Percentiles rank a stretch among this genome's conserved stretches.
phyloP scores from a whole-genome alignment of 1,139 yeast species.

The Pneumocystis canis region DNA sequence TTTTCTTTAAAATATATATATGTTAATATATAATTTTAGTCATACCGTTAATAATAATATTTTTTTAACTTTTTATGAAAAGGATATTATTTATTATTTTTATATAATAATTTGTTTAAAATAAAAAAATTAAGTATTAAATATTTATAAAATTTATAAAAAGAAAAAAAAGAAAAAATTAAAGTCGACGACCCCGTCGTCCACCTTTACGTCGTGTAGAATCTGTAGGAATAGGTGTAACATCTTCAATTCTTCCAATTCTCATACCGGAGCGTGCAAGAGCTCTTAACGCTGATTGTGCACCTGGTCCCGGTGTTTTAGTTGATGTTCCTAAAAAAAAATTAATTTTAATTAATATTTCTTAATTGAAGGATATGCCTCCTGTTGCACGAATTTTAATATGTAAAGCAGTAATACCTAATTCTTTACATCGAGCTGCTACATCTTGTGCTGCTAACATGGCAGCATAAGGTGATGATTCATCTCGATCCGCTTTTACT shows the following conservation, averaged over 20 bases:
- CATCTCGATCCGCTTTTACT: conserved; percentile 99
- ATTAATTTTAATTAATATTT: no score
- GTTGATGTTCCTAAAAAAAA: conserved; percentile 47
- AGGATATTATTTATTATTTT: no score
- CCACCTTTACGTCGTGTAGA: conserved; percentile 99
- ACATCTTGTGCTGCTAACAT: conserved; percentile 99
- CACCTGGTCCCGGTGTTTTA: conserved; percentile 99
- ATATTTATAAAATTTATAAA: no score
- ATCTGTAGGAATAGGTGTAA: conserved; percentile 99
- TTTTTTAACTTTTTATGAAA: no score
- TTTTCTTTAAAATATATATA: no score
- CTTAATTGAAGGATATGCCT: conserved; percentile 36
- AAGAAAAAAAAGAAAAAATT: conserved; percentile 28
- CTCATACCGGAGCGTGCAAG: conserved; percentile 99
- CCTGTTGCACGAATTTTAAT: conserved; percentile 99
- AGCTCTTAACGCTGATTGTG: conserved; percentile 99
- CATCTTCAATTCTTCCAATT: conserved; percentile 99
- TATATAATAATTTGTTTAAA: no score
- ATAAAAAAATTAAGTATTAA: no score
- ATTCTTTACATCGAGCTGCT: conserved; percentile 98
- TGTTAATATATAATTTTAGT: no score
- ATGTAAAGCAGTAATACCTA: conserved; percentile 99
- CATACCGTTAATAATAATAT: no score
- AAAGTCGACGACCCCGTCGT: conserved; percentile 99
- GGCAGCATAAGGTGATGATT: conserved; percentile 99